A percentile compares a stretch with the other conserved stretches of the same genome.
Evolutionary conservation across 768 basidiomycete species (phyloP).

Genomic region (Mycena belliarum): DNA sequence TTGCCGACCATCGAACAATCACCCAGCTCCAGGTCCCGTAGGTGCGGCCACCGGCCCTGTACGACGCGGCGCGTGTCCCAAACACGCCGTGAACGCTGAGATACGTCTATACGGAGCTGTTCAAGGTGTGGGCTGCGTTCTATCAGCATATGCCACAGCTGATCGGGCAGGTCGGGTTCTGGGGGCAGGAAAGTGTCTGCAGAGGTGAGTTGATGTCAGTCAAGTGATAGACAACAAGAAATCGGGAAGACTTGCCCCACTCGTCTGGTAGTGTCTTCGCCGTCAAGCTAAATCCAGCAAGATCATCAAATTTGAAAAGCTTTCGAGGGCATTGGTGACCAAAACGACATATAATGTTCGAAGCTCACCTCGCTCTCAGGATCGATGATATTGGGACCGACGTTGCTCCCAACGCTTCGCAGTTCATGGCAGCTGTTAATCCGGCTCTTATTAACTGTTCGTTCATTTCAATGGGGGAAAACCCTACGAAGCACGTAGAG

Average conservation of each 20-base stretch:
- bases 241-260: constrained; percentile 11
- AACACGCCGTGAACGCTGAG: constrained; percentile 21
- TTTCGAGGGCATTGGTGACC: background rate
- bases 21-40: constrained; percentile 20
- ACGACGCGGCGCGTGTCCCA: constrained; percentile 23
- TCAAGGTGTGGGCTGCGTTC: constrained; percentile 19
- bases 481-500: constrained; percentile 15
- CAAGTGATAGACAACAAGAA: background rate
- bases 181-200: constrained; percentile 19
- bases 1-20: constrained; percentile 19
- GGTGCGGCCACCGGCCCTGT: constrained; percentile 17
- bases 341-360: background rate
- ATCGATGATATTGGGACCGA: constrained; percentile 17
- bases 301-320: constrained; percentile 20
- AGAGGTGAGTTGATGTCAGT: background rate
- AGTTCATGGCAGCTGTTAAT: constrained; percentile 19
- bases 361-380: constrained; percentile 19
- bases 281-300: constrained; percentile 17
- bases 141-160: constrained; percentile 22
- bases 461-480: constrained; percentile 4
- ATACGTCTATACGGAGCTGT: constrained; percentile 20
- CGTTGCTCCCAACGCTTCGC: constrained; percentile 18
- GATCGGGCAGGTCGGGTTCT: constrained; percentile 22
- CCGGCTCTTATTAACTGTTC: background rate
- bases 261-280: constrained; percentile 22